Evolutionary conservation across 176 grass and related monocot genomes (phyloP).

Genomic region (Areca catechu): DNA sequence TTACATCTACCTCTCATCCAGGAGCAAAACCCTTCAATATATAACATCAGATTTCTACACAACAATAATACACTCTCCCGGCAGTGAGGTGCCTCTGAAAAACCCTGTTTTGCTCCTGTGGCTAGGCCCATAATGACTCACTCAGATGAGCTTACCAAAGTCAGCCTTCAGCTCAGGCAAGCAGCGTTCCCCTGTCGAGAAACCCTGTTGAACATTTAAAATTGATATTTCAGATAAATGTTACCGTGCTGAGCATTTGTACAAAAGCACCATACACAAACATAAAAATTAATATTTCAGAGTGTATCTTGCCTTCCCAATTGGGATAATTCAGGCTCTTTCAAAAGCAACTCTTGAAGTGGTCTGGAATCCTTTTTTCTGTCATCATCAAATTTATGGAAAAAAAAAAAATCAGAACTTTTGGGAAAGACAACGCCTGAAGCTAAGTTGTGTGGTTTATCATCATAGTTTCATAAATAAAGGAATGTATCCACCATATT

Average conservation of each 20-base stretch:
- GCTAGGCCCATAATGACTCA: no score
- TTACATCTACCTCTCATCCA: no score
- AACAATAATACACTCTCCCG: no score
- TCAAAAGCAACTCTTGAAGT: slow-evolving; percentile 73
- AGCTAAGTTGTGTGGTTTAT: no score
- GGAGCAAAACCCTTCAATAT: no score
- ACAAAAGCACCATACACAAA: neutral
- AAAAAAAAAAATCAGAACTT: slow-evolving; percentile 7
- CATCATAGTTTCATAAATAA: no score
- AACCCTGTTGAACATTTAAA: neutral
- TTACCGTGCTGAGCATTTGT: neutral
- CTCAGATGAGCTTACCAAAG: no score
- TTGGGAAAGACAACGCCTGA: neutral
- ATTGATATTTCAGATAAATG: neutral
- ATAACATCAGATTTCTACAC: no score
- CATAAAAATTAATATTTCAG: neutral
- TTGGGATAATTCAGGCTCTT: slow-evolving; percentile 65
- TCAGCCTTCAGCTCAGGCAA: neutral
- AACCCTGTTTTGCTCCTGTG: no score
- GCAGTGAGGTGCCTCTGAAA: no score
- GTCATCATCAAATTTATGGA: slow-evolving; percentile 21
- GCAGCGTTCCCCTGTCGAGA: neutral
- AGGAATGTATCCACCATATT: no score
- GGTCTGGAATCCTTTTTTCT: slow-evolving; percentile 27
- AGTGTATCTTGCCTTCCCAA: slow-evolving; percentile 40